Conservation (phyloP, 2,329 filamentous ascomycete species). For the Trichoderma gracile region DNA sequence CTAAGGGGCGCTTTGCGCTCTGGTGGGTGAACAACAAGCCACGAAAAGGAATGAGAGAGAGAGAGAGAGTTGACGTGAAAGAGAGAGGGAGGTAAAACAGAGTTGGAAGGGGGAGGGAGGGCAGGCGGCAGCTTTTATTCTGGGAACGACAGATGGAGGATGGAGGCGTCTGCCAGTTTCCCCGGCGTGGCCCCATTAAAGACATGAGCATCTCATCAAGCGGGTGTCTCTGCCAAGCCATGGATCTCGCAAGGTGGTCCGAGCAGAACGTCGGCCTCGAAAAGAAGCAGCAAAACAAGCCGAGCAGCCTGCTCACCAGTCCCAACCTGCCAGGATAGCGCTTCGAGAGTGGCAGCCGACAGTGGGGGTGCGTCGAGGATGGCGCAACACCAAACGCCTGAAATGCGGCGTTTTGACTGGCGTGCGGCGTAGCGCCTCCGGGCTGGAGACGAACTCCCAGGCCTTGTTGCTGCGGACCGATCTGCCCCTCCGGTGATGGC, state of each 20-base stretch:
- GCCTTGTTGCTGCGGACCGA: conserved; percentile 28
- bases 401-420: conserved; percentile 24
- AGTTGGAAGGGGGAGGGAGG: conserved; percentile 26
- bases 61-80: conserved; percentile 33
- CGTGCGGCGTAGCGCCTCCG: conserved; percentile 5
- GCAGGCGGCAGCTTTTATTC: conserved; percentile 26
- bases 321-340: conserved; percentile 24
- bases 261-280: conserved; percentile 14
- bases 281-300: conserved; percentile 12
- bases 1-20: conserved; percentile 24
- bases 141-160: neutral
- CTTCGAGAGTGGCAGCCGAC: conserved; percentile 27
- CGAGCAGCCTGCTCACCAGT: conserved; percentile 26
- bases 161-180: conserved; percentile 14
- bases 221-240: conserved; percentile 24
- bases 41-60: conserved; percentile 21
- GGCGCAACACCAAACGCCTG: conserved; percentile 11
- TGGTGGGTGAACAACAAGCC: conserved; percentile 12
- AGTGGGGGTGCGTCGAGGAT: conserved; percentile 27
- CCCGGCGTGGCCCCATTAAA: conserved; percentile 25
- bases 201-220: neutral
- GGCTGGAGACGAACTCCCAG: conserved; percentile 16
- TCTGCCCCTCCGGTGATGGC: conserved; percentile 29
- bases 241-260: conserved; percentile 26
- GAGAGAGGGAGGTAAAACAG: conserved; percentile 24